Percentiles rank a stretch among this genome's conserved stretches.
Evolutionary conservation across 345 rosid genomes (phyloP).

Genomic region (Trapa incisa): DNA sequence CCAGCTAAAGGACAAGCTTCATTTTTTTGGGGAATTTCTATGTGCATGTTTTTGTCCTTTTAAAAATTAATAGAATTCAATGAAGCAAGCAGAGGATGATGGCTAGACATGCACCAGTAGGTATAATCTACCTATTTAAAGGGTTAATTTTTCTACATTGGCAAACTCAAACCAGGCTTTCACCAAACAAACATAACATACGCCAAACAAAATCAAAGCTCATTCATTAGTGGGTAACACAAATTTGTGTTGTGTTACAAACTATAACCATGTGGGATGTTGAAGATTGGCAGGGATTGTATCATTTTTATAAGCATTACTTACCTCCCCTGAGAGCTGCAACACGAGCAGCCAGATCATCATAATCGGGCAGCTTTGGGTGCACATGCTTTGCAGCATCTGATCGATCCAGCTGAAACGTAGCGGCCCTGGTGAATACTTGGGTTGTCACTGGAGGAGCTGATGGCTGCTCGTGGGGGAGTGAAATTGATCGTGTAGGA

Average conservation of each 20-base stretch:
- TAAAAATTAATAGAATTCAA: neutral
- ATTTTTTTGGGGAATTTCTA: neutral
- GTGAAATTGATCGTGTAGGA: slow-evolving; percentile 53
- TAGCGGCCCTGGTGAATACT: slow-evolving; percentile 47
- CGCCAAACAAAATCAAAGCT: neutral
- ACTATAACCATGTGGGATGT: neutral
- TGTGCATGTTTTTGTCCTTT: too few relatives aligned
- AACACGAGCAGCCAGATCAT: slow-evolving; percentile 80
- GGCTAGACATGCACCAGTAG: too few relatives aligned
- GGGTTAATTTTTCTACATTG: too few relatives aligned
- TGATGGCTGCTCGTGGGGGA: slow-evolving; percentile 42
- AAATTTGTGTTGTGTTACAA: neutral
- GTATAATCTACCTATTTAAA: too few relatives aligned
- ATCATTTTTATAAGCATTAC: neutral
- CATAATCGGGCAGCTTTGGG: slow-evolving; percentile 90
- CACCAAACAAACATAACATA: too few relatives aligned
- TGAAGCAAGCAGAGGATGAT: neutral
- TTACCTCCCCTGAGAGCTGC: slow-evolving; percentile 72
- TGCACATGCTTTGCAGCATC: slow-evolving; percentile 69
- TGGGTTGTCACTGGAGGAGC: slow-evolving; percentile 32
- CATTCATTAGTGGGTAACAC: neutral
- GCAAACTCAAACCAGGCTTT: too few relatives aligned
- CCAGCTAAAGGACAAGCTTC: neutral
- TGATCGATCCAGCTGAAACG: slow-evolving; percentile 67
- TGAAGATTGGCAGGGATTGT: neutral